A percentile compares a stretch with the other conserved stretches of the same genome.
phyloP scores from a whole-genome alignment of 2,329 filamentous ascomycete genomes.

The Xylaria sp. region DNA sequence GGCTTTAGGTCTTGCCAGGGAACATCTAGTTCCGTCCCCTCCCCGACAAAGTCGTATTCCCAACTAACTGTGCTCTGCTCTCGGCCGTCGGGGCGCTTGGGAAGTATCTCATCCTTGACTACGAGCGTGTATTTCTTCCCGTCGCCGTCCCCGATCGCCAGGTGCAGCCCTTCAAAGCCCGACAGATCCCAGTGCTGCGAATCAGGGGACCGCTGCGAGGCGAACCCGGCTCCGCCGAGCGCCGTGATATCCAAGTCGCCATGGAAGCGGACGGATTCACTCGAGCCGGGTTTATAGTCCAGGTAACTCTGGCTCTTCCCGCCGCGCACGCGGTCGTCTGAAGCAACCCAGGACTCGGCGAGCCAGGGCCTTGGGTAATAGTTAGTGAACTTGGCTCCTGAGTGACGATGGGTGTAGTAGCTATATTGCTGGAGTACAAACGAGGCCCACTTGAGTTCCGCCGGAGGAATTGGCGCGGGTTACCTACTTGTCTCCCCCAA shows the following conservation, averaged over 20 bases:
- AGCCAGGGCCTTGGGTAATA: conserved; percentile 67
- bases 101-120: conserved; percentile 75
- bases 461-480: not conserved
- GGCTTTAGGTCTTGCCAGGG: conserved; percentile 74
- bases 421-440: not conserved
- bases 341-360: conserved; percentile 71
- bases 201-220: conserved; percentile 77
- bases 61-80: conserved; percentile 78
- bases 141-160: conserved; percentile 66
- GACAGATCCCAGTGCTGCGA: conserved; percentile 72
- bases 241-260: conserved; percentile 78
- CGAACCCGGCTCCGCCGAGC: conserved; percentile 84
- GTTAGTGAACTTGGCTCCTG: conserved; percentile 9
- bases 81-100: conserved; percentile 69
- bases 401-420: not conserved
- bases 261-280: conserved; percentile 66
- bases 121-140: conserved; percentile 78
- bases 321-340: conserved; percentile 81
- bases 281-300: conserved; percentile 45
- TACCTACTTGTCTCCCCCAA: conserved; percentile 55
- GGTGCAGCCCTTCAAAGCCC: conserved; percentile 68
- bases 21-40: conserved; percentile 61
- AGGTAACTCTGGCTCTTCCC: conserved; percentile 71
- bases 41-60: conserved; percentile 73
- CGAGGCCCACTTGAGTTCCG: not conserved